Conservation (phyloP, 805 yeast genomes). For the Suhomyces vadensis region DNA sequence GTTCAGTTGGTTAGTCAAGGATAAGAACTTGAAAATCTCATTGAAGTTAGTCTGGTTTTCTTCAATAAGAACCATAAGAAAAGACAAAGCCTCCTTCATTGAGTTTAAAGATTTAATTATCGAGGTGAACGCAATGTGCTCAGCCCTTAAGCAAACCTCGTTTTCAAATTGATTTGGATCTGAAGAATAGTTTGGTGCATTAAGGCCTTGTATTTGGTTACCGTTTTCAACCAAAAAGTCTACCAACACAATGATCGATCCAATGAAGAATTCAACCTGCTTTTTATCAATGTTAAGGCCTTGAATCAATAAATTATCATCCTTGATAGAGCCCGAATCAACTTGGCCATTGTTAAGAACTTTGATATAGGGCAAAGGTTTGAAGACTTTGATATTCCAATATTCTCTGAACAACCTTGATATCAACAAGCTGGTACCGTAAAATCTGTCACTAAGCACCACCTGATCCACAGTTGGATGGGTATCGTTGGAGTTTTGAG, state of each 20-base stretch:
- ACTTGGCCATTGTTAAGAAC: conserved; percentile 36
- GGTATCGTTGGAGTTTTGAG: conserved; percentile 20
- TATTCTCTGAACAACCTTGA: conserved; percentile 75
- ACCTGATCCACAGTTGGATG: conserved; percentile 65
- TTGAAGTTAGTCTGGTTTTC: conserved; percentile 60
- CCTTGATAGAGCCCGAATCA: conserved; percentile 40
- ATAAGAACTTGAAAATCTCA: conserved; percentile 68
- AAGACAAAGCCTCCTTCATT: conserved; percentile 88
- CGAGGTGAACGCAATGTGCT: conserved; percentile 82
- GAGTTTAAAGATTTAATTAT: conserved; percentile 71
- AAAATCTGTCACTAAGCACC: conserved; percentile 87
- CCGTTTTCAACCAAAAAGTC: conserved; percentile 71
- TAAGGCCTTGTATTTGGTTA: conserved; percentile 58
- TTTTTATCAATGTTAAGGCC: conserved; percentile 47
- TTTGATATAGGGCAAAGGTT: conserved; percentile 43
- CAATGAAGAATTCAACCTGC: conserved; percentile 67
- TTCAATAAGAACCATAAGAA: conserved; percentile 76
- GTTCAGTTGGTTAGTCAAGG: conserved; percentile 66
- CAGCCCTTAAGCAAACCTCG: conserved; percentile 82
- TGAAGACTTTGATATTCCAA: conserved; percentile 77
- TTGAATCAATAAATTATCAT: conserved; percentile 44
- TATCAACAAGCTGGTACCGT: conserved; percentile 78
- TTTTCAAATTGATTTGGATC: conserved; percentile 51
- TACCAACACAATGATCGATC: conserved; percentile 66
- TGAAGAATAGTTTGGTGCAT: conserved; percentile 55